These are phyloP conservation scores for Aspergillus floridensis DNA, from an alignment of 2,329 filamentous ascomycete genomes.

Conservation along the genomic window DNA sequence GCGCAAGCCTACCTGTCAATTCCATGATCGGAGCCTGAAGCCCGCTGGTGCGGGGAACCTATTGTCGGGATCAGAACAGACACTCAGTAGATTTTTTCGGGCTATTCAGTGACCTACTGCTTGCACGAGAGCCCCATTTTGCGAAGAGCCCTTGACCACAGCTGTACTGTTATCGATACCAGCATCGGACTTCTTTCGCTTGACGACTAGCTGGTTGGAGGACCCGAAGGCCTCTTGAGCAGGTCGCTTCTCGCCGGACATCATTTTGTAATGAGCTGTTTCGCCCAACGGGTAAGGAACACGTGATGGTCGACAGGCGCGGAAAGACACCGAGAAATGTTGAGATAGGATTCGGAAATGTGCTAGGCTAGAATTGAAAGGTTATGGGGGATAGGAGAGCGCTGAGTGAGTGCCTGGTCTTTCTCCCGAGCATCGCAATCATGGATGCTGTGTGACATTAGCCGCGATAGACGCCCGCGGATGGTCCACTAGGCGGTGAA, in stretches of 20 bases:
- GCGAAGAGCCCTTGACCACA: constrained; percentile 54
- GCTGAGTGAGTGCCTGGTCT: not conserved
- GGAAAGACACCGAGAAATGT: not conserved
- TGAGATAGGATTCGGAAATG: not conserved
- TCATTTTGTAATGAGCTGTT: constrained; percentile 40
- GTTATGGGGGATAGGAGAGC: not conserved
- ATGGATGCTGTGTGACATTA: constrained; percentile 10
- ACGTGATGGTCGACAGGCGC: not conserved
- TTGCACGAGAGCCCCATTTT: constrained; percentile 64
- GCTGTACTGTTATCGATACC: constrained; percentile 56
- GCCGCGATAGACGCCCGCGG: constrained; percentile 25
- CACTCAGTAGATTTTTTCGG: not conserved
- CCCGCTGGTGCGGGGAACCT: constrained; percentile 77
- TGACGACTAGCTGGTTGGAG: constrained; percentile 74
- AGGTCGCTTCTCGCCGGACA: constrained; percentile 90
- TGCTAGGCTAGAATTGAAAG: not conserved
- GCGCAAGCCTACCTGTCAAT: constrained; percentile 60
- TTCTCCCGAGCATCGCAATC: not conserved
- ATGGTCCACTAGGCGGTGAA: constrained; percentile 17
- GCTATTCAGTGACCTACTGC: constrained; percentile 51
- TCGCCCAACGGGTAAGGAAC: not conserved
- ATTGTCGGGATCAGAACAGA: constrained; percentile 21
- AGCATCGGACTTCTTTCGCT: constrained; percentile 75
- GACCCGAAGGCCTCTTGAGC: constrained; percentile 79
- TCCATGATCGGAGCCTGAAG: constrained; percentile 94